These are phyloP conservation scores for Blastobotrys arbuscula DNA, from an alignment of 1,139 yeast genomes.

Conservation along the genomic window DNA sequence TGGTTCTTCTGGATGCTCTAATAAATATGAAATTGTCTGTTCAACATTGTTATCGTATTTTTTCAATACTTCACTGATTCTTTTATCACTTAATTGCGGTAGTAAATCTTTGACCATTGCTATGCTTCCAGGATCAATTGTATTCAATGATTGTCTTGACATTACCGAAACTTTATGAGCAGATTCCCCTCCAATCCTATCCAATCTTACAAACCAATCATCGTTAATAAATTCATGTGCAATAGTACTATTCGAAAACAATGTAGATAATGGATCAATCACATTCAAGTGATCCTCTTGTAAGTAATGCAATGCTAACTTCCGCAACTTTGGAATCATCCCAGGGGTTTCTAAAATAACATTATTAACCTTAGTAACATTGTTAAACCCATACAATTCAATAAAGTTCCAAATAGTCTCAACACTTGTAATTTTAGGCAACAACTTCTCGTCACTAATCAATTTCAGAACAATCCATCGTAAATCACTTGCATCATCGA, in stretches of 20 bases:
- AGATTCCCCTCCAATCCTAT: slow-evolving; percentile 13
- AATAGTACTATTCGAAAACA: slow-evolving; percentile 11
- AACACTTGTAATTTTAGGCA: slow-evolving; percentile 3
- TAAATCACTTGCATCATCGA: not conserved
- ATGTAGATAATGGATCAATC: slow-evolving; percentile 15
- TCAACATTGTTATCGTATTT: slow-evolving; percentile 52
- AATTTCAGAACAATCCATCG: slow-evolving; percentile 4
- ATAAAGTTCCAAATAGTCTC: slow-evolving; percentile 30
- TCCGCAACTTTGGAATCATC: slow-evolving; percentile 19
- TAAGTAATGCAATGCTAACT: slow-evolving; percentile 17
- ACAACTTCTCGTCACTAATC: slow-evolving; percentile 1
- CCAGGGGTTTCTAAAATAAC: slow-evolving; percentile 16
- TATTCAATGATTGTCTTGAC: slow-evolving; percentile 10
- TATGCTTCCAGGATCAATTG: slow-evolving; percentile 16
- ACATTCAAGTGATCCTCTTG: slow-evolving; percentile 11
- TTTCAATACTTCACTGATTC: slow-evolving; percentile 30
- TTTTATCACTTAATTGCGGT: slow-evolving; percentile 22
- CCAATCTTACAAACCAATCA: slow-evolving; percentile 17
- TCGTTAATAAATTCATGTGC: slow-evolving; percentile 13
- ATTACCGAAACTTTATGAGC: slow-evolving; percentile 12
- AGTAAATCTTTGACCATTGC: slow-evolving; percentile 25
- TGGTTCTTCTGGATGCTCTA: slow-evolving; percentile 48
- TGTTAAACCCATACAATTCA: slow-evolving; percentile 25
- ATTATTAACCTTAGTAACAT: slow-evolving; percentile 19
- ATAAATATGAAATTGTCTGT: slow-evolving; percentile 48